phyloP scores from a whole-genome alignment of 768 basidiomycete genomes.

The Mycena amicta region DNA sequence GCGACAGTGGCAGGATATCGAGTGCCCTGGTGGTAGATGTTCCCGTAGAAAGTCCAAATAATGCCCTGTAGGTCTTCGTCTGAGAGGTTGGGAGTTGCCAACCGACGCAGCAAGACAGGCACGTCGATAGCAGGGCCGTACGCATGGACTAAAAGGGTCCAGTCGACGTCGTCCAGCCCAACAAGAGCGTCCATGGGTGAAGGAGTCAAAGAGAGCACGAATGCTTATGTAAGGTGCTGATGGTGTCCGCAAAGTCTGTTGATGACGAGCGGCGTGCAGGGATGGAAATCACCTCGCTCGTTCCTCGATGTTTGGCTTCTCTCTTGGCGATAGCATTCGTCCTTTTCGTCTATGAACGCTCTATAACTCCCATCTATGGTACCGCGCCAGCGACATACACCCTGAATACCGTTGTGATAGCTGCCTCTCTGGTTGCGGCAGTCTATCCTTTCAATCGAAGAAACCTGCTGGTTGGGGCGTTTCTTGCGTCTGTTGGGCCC shows the following conservation, averaged over 20 bases:
- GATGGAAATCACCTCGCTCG: neutral
- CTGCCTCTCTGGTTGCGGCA: conserved; percentile 40
- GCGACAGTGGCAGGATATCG: neutral
- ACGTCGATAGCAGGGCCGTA: neutral
- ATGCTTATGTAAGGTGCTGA: no score
- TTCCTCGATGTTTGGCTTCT: neutral
- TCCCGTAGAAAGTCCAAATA: neutral
- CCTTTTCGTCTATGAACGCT: conserved; percentile 62
- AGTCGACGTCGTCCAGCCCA: neutral
- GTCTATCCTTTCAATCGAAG: conserved; percentile 39
- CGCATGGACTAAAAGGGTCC: neutral
- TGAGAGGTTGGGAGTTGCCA: neutral
- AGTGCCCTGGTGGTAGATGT: neutral
- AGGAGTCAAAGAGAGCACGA: neutral
- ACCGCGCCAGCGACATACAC: conserved; percentile 56
- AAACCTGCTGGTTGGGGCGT: conserved; percentile 40
- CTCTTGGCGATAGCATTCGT: conserved; percentile 51
- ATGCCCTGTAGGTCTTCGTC: no score
- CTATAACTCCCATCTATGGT: conserved; percentile 72
- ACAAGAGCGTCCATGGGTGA: neutral
- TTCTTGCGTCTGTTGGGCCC: conserved; percentile 51
- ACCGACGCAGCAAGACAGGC: neutral
- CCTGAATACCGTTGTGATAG: conserved; percentile 42
- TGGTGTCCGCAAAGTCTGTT: neutral
- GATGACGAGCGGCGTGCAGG: no score